These are phyloP conservation scores for Magnaporthales sp. DNA, from an alignment of 2,329 filamentous ascomycete genomes.

Conservation along the genomic window DNA sequence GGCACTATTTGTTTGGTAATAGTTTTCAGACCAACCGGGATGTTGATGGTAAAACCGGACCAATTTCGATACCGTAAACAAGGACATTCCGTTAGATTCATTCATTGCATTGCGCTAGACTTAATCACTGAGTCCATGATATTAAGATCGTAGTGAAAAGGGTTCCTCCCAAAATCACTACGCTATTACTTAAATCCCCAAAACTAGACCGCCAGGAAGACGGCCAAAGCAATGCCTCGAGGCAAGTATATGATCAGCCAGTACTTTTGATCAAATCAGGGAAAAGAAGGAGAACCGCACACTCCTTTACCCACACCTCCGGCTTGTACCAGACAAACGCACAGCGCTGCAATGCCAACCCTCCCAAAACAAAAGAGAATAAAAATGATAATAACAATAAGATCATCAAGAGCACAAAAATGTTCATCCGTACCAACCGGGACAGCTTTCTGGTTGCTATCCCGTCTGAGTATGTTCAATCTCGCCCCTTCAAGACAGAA, in stretches of 20 bases:
- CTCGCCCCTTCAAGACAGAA: neutral
- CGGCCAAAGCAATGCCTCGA: neutral
- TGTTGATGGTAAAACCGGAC: too few species aligned
- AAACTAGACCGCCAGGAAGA: neutral
- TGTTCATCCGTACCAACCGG: neutral
- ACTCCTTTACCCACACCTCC: neutral
- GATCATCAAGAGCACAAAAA: neutral
- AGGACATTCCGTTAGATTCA: too few species aligned
- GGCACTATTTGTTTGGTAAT: neutral
- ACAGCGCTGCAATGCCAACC: neutral
- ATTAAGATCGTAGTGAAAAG: neutral
- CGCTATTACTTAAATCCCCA: neutral
- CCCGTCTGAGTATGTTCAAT: neutral
- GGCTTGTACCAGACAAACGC: conserved; percentile 3
- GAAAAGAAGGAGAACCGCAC: neutral
- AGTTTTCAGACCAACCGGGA: neutral
- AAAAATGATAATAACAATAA: neutral
- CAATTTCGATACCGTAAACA: too few species aligned
- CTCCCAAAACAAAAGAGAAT: neutral
- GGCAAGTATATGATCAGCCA: neutral
- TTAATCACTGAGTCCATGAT: neutral
- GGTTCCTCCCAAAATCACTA: neutral
- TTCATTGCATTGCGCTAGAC: neutral
- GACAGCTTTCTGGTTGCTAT: neutral
- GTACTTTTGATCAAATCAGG: neutral